Evolutionary conservation across 2,329 filamentous ascomycete species (phyloP).

Genomic region (Fusarium coffeatum): DNA sequence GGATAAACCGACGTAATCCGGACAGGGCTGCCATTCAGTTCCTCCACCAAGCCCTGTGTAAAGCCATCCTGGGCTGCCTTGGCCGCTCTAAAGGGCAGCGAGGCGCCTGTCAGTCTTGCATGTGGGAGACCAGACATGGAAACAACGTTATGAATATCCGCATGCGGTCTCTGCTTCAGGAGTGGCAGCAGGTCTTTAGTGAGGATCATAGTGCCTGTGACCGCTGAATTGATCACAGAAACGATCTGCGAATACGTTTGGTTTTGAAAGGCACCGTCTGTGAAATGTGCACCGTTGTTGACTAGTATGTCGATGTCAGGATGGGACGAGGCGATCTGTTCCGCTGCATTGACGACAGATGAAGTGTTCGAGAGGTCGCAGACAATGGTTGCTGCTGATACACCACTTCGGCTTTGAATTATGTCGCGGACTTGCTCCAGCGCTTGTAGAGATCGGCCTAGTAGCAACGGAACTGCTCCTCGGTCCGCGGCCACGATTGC

Average conservation of each 20-base stretch:
- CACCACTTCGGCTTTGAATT: background rate
- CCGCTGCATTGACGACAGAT: background rate
- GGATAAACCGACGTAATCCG: background rate
- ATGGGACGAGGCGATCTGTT: background rate
- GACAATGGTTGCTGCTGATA: background rate
- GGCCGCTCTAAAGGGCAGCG: background rate
- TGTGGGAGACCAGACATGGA: constrained; percentile 10
- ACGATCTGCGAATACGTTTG: background rate
- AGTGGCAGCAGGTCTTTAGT: background rate
- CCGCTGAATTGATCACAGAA: background rate
- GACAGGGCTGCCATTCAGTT: background rate
- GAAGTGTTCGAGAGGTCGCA: background rate
- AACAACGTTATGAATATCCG: background rate
- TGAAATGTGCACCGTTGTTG: background rate
- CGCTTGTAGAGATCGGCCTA: background rate
- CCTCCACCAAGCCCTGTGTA: background rate
- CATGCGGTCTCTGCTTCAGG: background rate
- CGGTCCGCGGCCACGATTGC: background rate
- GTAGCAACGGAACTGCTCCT: background rate
- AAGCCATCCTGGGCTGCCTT: constrained; percentile 10
- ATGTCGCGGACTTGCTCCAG: background rate
- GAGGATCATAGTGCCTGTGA: constrained; percentile 7
- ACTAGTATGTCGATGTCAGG: background rate
- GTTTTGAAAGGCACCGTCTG: background rate
- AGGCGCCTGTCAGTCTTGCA: background rate